Conservation (phyloP, 2,329 filamentous ascomycete genomes). For the Epichloe typhina region DNA sequence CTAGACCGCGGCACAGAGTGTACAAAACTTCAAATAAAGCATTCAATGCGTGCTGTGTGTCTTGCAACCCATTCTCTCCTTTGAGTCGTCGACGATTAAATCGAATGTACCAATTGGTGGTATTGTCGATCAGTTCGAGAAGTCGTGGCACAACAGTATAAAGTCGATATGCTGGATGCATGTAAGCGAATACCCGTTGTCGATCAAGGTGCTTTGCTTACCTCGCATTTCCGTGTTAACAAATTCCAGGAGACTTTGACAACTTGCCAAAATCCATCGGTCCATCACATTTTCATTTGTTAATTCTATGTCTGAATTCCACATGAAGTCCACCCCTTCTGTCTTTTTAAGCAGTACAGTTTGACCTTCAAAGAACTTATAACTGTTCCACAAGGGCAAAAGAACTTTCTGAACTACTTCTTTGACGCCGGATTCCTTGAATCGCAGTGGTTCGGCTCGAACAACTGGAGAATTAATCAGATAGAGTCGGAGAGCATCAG, state of each 20-base stretch:
- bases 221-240: conserved; percentile 86
- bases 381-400: conserved; percentile 88
- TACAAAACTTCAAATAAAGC: conserved; percentile 89
- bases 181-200: not conserved
- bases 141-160: conserved; percentile 88
- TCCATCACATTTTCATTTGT: conserved; percentile 89
- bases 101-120: conserved; percentile 97
- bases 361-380: conserved; percentile 91
- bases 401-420: conserved; percentile 89
- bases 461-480: conserved; percentile 95
- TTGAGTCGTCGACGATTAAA: conserved; percentile 88
- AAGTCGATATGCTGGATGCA: conserved; percentile 47
- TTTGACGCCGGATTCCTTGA: conserved; percentile 86
- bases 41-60: conserved; percentile 83
- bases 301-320: conserved; percentile 61
- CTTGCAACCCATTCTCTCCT: conserved; percentile 73
- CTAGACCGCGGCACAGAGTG: conserved; percentile 75
- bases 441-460: conserved; percentile 75
- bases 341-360: conserved; percentile 78
- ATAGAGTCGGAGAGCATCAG: conserved; percentile 86
- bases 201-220: conserved; percentile 23
- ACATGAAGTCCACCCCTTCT: conserved; percentile 61
- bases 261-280: conserved; percentile 85
- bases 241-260: conserved; percentile 80
- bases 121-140: conserved; percentile 76